phyloP scores from a whole-genome alignment of 345 rosid genomes.

The Rhizophora mangle region DNA sequence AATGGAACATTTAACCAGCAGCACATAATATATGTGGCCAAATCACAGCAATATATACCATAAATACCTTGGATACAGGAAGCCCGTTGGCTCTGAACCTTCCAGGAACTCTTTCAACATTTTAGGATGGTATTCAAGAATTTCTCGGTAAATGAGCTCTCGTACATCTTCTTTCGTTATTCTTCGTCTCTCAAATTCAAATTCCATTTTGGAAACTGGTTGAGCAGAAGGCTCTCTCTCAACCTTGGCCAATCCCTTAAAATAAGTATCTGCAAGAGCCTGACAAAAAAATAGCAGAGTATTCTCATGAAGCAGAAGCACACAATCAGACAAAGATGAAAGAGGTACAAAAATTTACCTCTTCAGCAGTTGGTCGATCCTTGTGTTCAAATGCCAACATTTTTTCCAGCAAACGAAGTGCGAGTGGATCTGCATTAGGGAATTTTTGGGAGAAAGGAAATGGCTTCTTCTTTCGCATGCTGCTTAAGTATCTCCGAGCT shows the following conservation, averaged over 20 bases:
- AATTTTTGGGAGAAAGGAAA: conserved; percentile 80
- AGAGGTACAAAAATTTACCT: conserved; percentile 38
- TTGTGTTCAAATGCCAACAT: conserved; percentile 95
- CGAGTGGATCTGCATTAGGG: conserved; percentile 90
- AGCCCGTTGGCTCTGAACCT: conserved; percentile 89
- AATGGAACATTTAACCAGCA: neutral
- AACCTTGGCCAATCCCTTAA: conserved; percentile 83
- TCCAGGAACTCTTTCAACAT: conserved; percentile 84
- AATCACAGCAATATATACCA: neutral
- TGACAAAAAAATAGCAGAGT: conserved; percentile 26
- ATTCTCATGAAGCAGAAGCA: conserved; percentile 18
- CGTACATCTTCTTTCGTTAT: conserved; percentile 93
- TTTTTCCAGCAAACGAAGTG: conserved; percentile 77
- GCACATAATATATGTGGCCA: neutral
- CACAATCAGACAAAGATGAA: neutral
- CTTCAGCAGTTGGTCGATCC: conserved; percentile 90
- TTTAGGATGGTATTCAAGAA: conserved; percentile 90
- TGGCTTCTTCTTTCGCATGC: conserved; percentile 91
- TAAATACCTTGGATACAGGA: conserved; percentile 91
- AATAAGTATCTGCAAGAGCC: conserved; percentile 97
- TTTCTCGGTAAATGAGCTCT: conserved; percentile 89
- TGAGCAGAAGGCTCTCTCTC: conserved; percentile 97
- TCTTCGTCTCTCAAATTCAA: conserved; percentile 94
- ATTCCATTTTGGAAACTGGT: conserved; percentile 94
- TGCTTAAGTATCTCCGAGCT: conserved; percentile 90